Evolutionary conservation across 192 early-diverging fungal species (phyloP).

Genomic region (Coemansia asiatica): DNA sequence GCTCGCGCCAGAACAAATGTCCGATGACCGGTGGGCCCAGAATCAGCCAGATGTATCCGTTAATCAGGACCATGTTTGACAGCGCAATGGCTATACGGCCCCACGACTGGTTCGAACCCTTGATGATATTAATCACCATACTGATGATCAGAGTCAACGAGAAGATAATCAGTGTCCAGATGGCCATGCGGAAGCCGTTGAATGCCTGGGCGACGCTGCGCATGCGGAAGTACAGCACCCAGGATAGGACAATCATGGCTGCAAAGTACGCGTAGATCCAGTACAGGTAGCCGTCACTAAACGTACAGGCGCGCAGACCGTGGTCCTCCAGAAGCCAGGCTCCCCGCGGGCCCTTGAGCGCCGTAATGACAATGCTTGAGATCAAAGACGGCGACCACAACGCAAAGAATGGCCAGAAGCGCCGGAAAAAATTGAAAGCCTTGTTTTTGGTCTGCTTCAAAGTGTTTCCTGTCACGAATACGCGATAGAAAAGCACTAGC

Average conservation of each 20-base stretch:
- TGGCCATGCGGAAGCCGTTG: slow-evolving; percentile 44
- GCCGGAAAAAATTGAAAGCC: slow-evolving; percentile 26
- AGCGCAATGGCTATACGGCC: slow-evolving; percentile 37
- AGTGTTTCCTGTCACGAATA: slow-evolving; percentile 39
- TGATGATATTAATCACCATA: slow-evolving; percentile 45
- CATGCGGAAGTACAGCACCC: slow-evolving; percentile 38
- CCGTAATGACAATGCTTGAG: slow-evolving; percentile 26
- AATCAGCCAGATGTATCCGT: slow-evolving; percentile 43
- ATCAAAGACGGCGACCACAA: slow-evolving; percentile 29
- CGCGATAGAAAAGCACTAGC: slow-evolving; percentile 34
- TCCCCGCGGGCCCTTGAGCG: slow-evolving; percentile 27
- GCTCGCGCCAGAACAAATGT: slow-evolving; percentile 45
- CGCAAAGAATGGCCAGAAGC: slow-evolving; percentile 41
- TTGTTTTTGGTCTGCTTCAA: slow-evolving; percentile 15
- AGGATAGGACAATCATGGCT: slow-evolving; percentile 32
- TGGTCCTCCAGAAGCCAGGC: slow-evolving; percentile 48
- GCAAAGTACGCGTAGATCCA: slow-evolving; percentile 44
- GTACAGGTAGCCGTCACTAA: slow-evolving; percentile 39
- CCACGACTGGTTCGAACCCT: slow-evolving; percentile 42
- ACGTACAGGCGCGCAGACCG: slow-evolving; percentile 33
- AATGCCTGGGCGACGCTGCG: slow-evolving; percentile 41
- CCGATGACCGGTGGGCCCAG: slow-evolving; percentile 39
- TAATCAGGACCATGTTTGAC: slow-evolving; percentile 34
- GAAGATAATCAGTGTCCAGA: slow-evolving; percentile 41
- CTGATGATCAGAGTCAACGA: slow-evolving; percentile 22